Conservation (phyloP, 73 alveolate genomes). For the Blepharisma stoltei region DNA sequence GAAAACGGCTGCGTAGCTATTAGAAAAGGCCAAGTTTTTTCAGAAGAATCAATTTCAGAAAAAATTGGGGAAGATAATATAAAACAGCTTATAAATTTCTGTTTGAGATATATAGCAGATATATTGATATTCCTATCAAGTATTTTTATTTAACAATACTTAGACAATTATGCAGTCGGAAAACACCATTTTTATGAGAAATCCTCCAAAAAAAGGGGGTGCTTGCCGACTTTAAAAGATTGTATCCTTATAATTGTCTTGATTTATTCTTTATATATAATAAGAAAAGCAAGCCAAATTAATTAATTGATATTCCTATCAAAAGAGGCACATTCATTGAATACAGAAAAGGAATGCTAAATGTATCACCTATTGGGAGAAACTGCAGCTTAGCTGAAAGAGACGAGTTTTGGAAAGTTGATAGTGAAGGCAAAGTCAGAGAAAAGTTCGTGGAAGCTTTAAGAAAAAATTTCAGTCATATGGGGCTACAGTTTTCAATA, state of each 20-base stretch:
- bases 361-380: constrained; percentile 95
- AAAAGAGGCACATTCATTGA: constrained; percentile 97
- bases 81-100: constrained; percentile 78
- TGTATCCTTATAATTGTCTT: no score
- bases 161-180: no score
- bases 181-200: no score
- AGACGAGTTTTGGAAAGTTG: constrained; percentile 83
- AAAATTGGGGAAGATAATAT: constrained; percentile 71
- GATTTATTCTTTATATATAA: no score
- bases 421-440: constrained; percentile 71
- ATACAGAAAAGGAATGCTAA: constrained; percentile 90
- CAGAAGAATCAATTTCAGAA: constrained; percentile 53
- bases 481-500: constrained; percentile 73
- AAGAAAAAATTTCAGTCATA: constrained; percentile 62
- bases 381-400: constrained; percentile 91
- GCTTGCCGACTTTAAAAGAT: no score
- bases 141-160: no score
- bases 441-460: constrained; percentile 72
- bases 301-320: constrained; percentile 89
- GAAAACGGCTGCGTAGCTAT: constrained; percentile 86
- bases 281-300: no score
- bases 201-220: no score
- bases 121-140: constrained; percentile 91
- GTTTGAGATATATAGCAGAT: constrained; percentile 81
- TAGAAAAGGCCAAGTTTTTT: constrained; percentile 60